A percentile compares a stretch with the other conserved stretches of the same genome.
phyloP scores from a whole-genome alignment of 768 basidiomycete species.

The Austroboletus eburneus region DNA sequence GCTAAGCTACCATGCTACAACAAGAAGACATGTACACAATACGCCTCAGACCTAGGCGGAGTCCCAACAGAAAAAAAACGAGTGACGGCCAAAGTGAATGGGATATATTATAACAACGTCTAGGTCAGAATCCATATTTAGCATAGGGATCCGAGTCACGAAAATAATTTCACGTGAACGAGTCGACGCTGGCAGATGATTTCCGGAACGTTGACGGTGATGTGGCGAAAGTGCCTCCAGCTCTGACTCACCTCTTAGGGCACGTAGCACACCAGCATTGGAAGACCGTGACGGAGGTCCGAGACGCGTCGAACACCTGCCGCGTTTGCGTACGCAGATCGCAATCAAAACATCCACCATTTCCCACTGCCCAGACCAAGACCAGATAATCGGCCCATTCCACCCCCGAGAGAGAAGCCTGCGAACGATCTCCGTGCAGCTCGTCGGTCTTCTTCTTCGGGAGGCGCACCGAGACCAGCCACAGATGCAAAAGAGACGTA shows the following conservation, averaged over 20 bases:
- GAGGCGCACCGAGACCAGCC: constrained; percentile 62
- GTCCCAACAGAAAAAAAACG: constrained; percentile 4
- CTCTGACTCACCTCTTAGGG: constrained; percentile 22
- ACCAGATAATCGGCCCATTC: constrained; percentile 17
- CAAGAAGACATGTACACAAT: constrained; percentile 9
- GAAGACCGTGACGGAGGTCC: constrained; percentile 6
- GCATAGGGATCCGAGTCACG: constrained; percentile 9
- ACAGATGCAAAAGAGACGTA: constrained; percentile 67
- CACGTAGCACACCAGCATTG: not conserved
- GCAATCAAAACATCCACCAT: constrained; percentile 30
- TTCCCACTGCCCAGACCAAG: constrained; percentile 29
- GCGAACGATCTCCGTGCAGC: constrained; percentile 17
- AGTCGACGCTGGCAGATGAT: constrained; percentile 4
- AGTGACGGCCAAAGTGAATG: not conserved
- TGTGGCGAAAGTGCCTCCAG: constrained; percentile 3
- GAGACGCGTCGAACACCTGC: constrained; percentile 5
- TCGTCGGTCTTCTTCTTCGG: constrained; percentile 39
- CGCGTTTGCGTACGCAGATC: constrained; percentile 3
- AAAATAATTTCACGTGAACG: constrained; percentile 3
- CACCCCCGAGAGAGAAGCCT: constrained; percentile 15
- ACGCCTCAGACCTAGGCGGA: constrained; percentile 4
- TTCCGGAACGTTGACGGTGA: constrained; percentile 1
- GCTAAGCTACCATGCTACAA: constrained; percentile 12
- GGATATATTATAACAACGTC: constrained; percentile 16
- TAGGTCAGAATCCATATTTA: constrained; percentile 22